Conservation (phyloP, 441 rosid species). For the Erodium moschatum region DNA sequence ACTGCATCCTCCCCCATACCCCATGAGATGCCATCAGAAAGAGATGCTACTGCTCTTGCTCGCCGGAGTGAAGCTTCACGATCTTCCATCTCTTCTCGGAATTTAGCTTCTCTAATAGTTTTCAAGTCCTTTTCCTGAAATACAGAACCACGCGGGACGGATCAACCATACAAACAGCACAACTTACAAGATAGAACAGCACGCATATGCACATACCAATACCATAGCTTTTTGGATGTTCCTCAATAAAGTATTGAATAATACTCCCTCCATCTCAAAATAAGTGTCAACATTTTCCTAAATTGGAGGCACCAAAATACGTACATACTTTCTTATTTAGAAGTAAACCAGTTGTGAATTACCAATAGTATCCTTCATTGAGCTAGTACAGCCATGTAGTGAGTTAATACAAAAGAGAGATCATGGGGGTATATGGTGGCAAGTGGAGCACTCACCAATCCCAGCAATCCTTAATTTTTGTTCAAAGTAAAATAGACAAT, state of each 20-base stretch:
- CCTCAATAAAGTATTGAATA: background rate
- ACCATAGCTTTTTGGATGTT: background rate
- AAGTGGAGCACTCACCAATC: too few species aligned
- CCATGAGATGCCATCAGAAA: constrained; percentile 96
- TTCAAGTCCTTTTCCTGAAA: constrained; percentile 64
- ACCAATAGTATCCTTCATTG: background rate
- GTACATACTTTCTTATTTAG: background rate
- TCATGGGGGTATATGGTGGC: too few species aligned
- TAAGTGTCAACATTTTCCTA: background rate
- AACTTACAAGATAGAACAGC: background rate
- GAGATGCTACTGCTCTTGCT: constrained; percentile 65
- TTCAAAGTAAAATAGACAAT: background rate
- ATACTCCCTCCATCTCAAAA: background rate
- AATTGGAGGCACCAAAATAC: background rate
- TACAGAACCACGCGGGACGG: constrained; percentile 14
- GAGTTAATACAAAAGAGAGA: too few species aligned
- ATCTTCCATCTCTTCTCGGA: constrained; percentile 48
- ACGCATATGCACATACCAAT: background rate
- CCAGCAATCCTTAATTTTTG: background rate
- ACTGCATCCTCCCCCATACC: constrained; percentile 98
- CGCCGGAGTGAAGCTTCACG: constrained; percentile 78
- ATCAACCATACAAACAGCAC: background rate
- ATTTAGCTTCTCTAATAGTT: constrained; percentile 48
- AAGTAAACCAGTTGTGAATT: background rate
- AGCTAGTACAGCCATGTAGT: too few species aligned